Base-by-base conservation (phyloP, 495 filamentous ascomycete species). In the Xylaria bambusicola region DNA sequence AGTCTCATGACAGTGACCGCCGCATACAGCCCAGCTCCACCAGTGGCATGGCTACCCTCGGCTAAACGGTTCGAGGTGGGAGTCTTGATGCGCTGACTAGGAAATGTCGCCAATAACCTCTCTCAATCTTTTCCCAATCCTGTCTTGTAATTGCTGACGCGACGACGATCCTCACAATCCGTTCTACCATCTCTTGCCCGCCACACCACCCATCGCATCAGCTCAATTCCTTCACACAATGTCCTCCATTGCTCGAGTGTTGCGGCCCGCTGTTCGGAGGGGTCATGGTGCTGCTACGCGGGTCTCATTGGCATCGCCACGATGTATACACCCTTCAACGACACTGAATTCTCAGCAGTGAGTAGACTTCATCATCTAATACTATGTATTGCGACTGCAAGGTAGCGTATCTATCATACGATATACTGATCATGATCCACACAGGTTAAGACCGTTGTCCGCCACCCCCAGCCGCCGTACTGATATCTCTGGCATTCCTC, bases 401-500 rank as follows among this genome's bases (percentile, higher is more conserved):
- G 8, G 10, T 27, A 18, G 23, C 20, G 12, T 21, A 56, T 44
- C 35, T 53, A 27, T 65, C 54, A 59, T 24, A 12, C 44, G 38
- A 36, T 54, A 17, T 42, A 70, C 68, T 52, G 64, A 62, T 46
- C 13, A 13, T 31, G 46, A 12, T 18, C 48, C 13, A 8, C 48
- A 6, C 42, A 68, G 60, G 57, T 62, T 65, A 63, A 81, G 88
- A 79, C 77, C 85, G 18, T 83, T 95, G 64, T 90, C 90, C n/a
- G 84, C 85, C 27, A 92, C 90, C 0, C 61, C 81, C 52, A 73
- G 77, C 57, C 82, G 83, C 60, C 84, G 79, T 56, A 70, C 76
- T 55, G 89, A 91, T 71, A 79, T 94, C 60, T 79, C 82, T 56
- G 82, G 83, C 27, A 77, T 96, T 63, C 85, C 87, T 6, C 94